Conservation (phyloP, 371 early-diverging fungal genomes). For the Actinomucor elegans region DNA sequence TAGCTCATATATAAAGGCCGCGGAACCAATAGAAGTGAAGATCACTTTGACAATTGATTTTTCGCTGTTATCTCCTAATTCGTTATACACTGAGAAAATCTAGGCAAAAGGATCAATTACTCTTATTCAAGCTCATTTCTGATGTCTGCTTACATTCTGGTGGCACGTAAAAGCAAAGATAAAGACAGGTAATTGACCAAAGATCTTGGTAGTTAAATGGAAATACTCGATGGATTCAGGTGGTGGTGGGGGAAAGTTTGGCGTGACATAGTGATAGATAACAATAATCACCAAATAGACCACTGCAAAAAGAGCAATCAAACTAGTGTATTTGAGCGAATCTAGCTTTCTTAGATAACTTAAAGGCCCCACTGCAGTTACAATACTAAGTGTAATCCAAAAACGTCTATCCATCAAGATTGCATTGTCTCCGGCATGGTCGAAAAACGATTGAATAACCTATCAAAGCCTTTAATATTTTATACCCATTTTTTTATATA, state of each 20-base stretch:
- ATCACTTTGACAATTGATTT: slow-evolving; percentile 68
- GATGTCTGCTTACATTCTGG: slow-evolving; percentile 91
- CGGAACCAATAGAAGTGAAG: slow-evolving; percentile 71
- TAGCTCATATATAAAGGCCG: slow-evolving; percentile 82
- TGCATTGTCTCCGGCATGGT: slow-evolving; percentile 15
- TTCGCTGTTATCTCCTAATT: slow-evolving; percentile 80
- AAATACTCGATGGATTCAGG: slow-evolving; percentile 48
- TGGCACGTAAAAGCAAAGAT: slow-evolving; percentile 99
- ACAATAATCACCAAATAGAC: slow-evolving; percentile 89
- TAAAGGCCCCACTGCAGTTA: slow-evolving; percentile 70
- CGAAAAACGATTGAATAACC: slow-evolving; percentile 39
- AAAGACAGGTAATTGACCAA: slow-evolving; percentile 92
- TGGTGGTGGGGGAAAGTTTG: slow-evolving; percentile 47
- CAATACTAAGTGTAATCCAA: slow-evolving; percentile 86
- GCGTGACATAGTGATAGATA: slow-evolving; percentile 72
- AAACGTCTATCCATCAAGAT: slow-evolving; percentile 63
- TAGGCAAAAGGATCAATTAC: too few relatives aligned
- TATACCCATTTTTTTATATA: too few relatives aligned
- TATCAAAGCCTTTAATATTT: background rate
- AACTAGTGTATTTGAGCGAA: slow-evolving; percentile 93
- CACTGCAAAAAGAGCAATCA: slow-evolving; percentile 89
- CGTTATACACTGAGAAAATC: slow-evolving; percentile 94
- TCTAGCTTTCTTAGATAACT: slow-evolving; percentile 87
- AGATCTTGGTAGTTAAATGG: slow-evolving; percentile 64
- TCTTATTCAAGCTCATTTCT: too few relatives aligned